Conservation (phyloP, 805 yeast genomes). For the Novakomyces olei region DNA sequence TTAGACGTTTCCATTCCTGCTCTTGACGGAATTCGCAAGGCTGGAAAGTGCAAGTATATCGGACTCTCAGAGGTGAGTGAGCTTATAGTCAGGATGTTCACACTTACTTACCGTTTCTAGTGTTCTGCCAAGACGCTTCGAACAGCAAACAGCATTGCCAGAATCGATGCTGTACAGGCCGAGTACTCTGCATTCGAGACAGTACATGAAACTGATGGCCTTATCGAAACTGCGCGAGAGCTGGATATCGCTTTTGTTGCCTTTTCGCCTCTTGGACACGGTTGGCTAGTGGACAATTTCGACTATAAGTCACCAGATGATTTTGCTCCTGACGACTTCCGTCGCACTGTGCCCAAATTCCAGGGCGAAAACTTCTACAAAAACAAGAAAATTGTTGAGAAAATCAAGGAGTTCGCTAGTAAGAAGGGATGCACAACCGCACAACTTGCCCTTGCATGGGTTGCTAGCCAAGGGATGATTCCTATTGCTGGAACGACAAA, state of each 20-base stretch:
- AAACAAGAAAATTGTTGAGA: slow-evolving; percentile 29
- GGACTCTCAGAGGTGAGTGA: slow-evolving; percentile 64
- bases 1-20: slow-evolving; percentile 36
- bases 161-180: slow-evolving; percentile 48
- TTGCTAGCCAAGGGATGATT: slow-evolving; percentile 29
- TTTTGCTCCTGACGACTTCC: slow-evolving; percentile 26
- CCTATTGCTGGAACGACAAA: slow-evolving; percentile 70
- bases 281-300: slow-evolving; percentile 45
- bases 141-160: slow-evolving; percentile 32
- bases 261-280: slow-evolving; percentile 69
- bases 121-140: slow-evolving; percentile 37
- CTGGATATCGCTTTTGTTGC: slow-evolving; percentile 45
- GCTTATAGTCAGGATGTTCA: too few relatives aligned
- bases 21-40: slow-evolving; percentile 34
- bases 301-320: slow-evolving; percentile 23
- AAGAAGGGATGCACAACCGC: slow-evolving; percentile 29
- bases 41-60: slow-evolving; percentile 45
- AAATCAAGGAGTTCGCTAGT: slow-evolving; percentile 29
- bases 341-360: slow-evolving; percentile 32
- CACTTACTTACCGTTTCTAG: too few relatives aligned
- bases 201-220: slow-evolving; percentile 29
- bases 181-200: slow-evolving; percentile 60
- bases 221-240: slow-evolving; percentile 35
- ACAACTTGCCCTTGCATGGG: slow-evolving; percentile 53
- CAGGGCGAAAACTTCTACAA: slow-evolving; percentile 30